Percentiles rank a stretch among this genome's conserved stretches.
Evolutionary conservation across 2,329 filamentous ascomycete genomes (phyloP).

Genomic region (Sarocladiaceae sp.): DNA sequence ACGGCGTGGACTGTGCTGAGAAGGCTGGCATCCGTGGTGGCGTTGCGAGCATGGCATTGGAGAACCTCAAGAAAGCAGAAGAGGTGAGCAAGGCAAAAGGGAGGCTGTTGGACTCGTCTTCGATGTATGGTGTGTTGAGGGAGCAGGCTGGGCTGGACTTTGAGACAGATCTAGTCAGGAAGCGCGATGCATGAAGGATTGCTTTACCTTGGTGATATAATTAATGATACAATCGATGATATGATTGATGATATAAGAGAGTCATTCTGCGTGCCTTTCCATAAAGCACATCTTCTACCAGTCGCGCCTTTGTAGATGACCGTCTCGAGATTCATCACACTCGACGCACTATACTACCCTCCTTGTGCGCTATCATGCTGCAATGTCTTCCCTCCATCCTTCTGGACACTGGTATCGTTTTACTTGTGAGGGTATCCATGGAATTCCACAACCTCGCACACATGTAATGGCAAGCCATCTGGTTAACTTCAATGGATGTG

Average conservation of each 20-base stretch:
- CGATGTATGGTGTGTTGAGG: slow-evolving; percentile 43
- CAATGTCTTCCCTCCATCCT: too few species aligned
- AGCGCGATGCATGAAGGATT: slow-evolving; percentile 17
- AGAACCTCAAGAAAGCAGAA: slow-evolving; percentile 36
- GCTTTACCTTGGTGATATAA: neutral
- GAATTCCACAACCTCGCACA: too few species aligned
- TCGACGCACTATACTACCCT: too few species aligned
- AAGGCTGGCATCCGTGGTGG: slow-evolving; percentile 30
- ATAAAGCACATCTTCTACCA: too few species aligned
- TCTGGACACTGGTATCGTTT: too few species aligned
- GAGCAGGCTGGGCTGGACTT: slow-evolving; percentile 36
- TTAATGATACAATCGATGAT: neutral
- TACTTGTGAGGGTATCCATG: too few species aligned
- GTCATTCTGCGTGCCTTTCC: too few species aligned
- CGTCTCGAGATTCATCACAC: too few species aligned
- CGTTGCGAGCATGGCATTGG: slow-evolving; percentile 35
- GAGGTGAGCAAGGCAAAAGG: slow-evolving; percentile 25
- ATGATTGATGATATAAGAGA: neutral
- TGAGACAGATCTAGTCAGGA: slow-evolving; percentile 30
- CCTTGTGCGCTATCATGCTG: too few species aligned
- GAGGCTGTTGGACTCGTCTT: slow-evolving; percentile 39
- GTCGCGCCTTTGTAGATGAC: too few species aligned
- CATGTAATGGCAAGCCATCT: too few species aligned
- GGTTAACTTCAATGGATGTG: too few species aligned
- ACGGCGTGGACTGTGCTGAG: slow-evolving; percentile 38